phyloP scores from a whole-genome alignment of 441 rosid species.

The Kokia cookei region DNA sequence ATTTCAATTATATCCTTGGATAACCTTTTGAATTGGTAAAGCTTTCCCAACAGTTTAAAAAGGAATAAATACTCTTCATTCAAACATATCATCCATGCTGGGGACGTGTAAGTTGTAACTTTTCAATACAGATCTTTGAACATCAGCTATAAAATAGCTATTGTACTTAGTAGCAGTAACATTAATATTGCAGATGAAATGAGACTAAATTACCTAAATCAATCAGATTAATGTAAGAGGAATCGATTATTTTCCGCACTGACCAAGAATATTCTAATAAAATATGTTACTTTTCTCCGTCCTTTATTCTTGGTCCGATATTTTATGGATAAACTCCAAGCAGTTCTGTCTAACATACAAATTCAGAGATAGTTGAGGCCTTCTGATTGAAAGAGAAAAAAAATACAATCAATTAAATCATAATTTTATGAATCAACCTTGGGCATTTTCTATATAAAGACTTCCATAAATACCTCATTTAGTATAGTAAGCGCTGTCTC shows the following conservation, averaged over 20 bases:
- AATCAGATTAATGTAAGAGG: not conserved
- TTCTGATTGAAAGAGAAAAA: not conserved
- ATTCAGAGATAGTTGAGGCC: not conserved
- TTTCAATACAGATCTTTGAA: not conserved
- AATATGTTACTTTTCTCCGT: not conserved
- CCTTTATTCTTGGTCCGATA: not conserved
- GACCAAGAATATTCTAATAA: not conserved
- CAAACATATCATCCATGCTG: not conserved
- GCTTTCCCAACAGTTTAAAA: not conserved
- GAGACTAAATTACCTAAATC: not conserved
- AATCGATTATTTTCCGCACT: not conserved
- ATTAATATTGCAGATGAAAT: not conserved
- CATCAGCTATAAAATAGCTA: not conserved
- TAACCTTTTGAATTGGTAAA: not conserved
- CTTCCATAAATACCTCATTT: conserved; percentile 54
- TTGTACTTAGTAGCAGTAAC: not conserved
- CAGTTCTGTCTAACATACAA: not conserved
- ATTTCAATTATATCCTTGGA: not conserved
- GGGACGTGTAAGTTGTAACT: not conserved
- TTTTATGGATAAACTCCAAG: not conserved
- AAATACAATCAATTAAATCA: not conserved
- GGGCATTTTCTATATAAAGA: not conserved
- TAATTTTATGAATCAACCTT: not conserved
- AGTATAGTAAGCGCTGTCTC: conserved; percentile 77
- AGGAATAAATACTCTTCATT: not conserved